A percentile compares a stretch with the other conserved stretches of the same genome.
These are phyloP conservation scores for Fraxinus ornus DNA, from an alignment of 305 asterid species.

Conservation along the genomic window DNA sequence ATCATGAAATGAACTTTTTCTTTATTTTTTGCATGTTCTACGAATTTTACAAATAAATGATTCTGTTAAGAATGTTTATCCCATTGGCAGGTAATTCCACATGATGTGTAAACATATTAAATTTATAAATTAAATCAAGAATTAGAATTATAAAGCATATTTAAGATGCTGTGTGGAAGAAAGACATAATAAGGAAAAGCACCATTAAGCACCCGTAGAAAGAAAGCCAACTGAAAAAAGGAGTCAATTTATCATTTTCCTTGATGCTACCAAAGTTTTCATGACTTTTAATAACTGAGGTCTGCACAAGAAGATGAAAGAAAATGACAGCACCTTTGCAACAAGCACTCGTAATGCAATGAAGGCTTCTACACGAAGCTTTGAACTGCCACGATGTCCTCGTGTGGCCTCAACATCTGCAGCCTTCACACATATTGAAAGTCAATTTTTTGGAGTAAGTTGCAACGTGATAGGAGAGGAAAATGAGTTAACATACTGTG, in stretches of 20 bases:
- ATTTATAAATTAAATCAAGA: neutral
- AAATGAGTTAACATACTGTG: neutral
- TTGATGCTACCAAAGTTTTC: neutral
- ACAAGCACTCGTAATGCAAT: constrained; percentile 73
- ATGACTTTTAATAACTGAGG: constrained; percentile 8
- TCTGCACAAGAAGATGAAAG: constrained; percentile 15
- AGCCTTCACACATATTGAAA: constrained; percentile 60
- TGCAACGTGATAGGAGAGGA: constrained; percentile 5
- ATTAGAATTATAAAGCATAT: constrained; percentile 2
- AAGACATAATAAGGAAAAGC: neutral
- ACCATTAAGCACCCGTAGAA: constrained; percentile 1
- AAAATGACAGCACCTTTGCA: constrained; percentile 58
- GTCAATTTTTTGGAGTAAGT: constrained; percentile 31
- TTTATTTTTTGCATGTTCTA: constrained; percentile 7
- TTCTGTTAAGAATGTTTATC: constrained; percentile 1
- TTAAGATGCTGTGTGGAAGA: neutral
- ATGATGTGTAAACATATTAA: neutral
- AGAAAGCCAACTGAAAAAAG: constrained; percentile 12
- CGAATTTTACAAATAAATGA: neutral
- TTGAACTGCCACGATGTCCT: constrained; percentile 89
- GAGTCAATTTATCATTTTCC: constrained; percentile 2
- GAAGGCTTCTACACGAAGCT: constrained; percentile 80
- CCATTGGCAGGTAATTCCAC: constrained; percentile 15
- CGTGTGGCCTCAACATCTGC: constrained; percentile 85
- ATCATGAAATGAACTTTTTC: neutral